A percentile compares a stretch with the other conserved stretches of the same genome.
phyloP scores from a whole-genome alignment of 2,329 filamentous ascomycete genomes.

The Curvularia eragrostidis region DNA sequence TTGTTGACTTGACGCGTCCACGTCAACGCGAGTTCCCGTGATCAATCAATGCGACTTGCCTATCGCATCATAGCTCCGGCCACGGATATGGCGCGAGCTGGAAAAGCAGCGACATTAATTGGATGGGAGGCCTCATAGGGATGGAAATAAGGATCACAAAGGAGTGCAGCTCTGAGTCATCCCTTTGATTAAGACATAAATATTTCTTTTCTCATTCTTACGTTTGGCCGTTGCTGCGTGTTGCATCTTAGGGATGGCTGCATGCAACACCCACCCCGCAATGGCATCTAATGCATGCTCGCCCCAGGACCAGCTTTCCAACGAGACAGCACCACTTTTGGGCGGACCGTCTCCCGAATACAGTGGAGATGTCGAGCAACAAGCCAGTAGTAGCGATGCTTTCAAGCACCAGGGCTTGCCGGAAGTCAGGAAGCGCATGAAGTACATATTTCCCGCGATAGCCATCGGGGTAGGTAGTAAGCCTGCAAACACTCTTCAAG shows the following conservation, averaged over 20 bases:
- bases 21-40: slow-evolving; percentile 1
- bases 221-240: not conserved
- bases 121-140: not conserved
- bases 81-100: not conserved
- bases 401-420: slow-evolving; percentile 55
- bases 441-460: slow-evolving; percentile 66
- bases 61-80: slow-evolving; percentile 8
- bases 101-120: not conserved
- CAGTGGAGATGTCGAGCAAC: slow-evolving; percentile 47
- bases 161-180: not conserved
- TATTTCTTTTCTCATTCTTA: not conserved
- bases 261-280: slow-evolving; percentile 1
- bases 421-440: slow-evolving; percentile 59
- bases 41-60: not conserved
- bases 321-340: slow-evolving; percentile 57
- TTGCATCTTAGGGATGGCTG: slow-evolving; percentile 1
- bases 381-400: slow-evolving; percentile 39
- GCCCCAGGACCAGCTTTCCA: not conserved
- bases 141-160: not conserved
- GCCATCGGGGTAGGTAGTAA: slow-evolving; percentile 67
- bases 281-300: slow-evolving; percentile 8
- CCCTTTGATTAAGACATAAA: not conserved
- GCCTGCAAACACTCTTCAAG: slow-evolving; percentile 23
- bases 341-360: slow-evolving; percentile 30
- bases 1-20: not conserved